These are phyloP conservation scores for Cornus florida DNA, from an alignment of 148 eudicot genomes.

Conservation along the genomic window DNA sequence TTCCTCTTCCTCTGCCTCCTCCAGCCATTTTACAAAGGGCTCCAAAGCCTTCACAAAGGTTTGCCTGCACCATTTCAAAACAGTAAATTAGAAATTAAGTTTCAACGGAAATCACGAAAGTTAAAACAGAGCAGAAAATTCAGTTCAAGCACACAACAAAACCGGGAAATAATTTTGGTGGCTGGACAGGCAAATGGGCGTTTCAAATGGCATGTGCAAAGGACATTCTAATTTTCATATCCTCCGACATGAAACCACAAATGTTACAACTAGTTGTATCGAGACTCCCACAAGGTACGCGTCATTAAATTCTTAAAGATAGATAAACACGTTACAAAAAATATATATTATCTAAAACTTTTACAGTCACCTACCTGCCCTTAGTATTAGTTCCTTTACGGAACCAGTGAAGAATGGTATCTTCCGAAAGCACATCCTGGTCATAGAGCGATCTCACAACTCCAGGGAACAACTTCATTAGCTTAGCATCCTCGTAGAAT, in stretches of 20 bases:
- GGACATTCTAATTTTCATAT: no score
- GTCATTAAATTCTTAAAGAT: no score
- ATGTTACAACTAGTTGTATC: no score
- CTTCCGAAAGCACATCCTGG: slow-evolving; percentile 94
- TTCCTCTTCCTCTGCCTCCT: slow-evolving; percentile 89
- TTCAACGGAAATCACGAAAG: background rate
- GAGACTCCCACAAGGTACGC: no score
- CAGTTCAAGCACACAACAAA: background rate
- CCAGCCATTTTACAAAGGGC: slow-evolving; percentile 87
- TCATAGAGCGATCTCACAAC: slow-evolving; percentile 91
- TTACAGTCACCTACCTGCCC: slow-evolving; percentile 64
- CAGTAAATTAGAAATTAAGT: background rate
- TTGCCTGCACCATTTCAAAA: slow-evolving; percentile 46
- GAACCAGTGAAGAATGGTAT: slow-evolving; percentile 94
- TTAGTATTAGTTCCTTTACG: slow-evolving; percentile 86
- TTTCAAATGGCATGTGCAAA: no score
- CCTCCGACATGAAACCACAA: no score
- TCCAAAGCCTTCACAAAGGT: slow-evolving; percentile 69
- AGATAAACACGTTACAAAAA: no score
- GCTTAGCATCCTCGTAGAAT: slow-evolving; percentile 90
- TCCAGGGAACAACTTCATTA: slow-evolving; percentile 96
- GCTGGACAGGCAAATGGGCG: background rate
- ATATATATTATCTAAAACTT: no score
- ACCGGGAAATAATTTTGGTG: no score
- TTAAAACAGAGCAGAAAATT: background rate